phyloP scores from a whole-genome alignment of 495 filamentous ascomycete genomes.

The Apiosordaria backusii region DNA sequence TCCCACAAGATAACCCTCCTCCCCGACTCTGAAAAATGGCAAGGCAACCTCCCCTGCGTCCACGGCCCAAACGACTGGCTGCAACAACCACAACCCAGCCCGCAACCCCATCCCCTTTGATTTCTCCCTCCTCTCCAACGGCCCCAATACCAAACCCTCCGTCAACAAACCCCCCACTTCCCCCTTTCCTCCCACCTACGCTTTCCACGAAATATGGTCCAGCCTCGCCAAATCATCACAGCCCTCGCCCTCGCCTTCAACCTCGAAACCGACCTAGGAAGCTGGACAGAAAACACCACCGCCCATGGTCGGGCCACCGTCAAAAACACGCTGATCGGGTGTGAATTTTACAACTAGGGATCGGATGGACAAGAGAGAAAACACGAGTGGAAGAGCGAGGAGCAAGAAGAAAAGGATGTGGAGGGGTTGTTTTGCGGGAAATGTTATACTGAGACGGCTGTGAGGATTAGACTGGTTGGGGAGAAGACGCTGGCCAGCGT shows the following conservation, averaged over 20 bases:
- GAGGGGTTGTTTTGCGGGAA: conserved; percentile 15
- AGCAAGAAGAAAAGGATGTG: conserved; percentile 7
- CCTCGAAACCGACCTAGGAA: conserved; percentile 21
- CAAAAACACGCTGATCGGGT: conserved; percentile 20
- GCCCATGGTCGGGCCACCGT: conserved; percentile 11
- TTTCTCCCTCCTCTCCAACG: conserved; percentile 14
- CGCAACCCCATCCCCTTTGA: conserved; percentile 23
- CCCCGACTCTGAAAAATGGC: conserved; percentile 17
- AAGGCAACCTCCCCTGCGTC: conserved; percentile 33
- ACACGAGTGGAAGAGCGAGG: conserved; percentile 22
- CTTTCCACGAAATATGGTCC: conserved; percentile 20
- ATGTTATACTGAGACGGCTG: conserved; percentile 26
- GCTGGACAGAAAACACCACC: conserved; percentile 1
- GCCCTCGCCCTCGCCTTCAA: conserved; percentile 21
- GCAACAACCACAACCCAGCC: conserved; percentile 28
- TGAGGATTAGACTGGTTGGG: conserved; percentile 20
- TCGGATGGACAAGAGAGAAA: background rate
- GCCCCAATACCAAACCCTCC: conserved; percentile 13
- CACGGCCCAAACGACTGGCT: conserved; percentile 28
- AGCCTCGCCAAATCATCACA: conserved; percentile 15
- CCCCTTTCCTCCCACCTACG: conserved; percentile 2
- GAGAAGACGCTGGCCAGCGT: conserved; percentile 22
- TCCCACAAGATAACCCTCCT: background rate
- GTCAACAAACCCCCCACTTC: conserved; percentile 4
- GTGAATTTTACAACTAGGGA: conserved; percentile 3